Evolutionary conservation across 192 early-diverging fungal genomes (phyloP), one percentile per base, ranked within the genome.

Genomic region (Tieghemiomyces parasiticus): DNA sequence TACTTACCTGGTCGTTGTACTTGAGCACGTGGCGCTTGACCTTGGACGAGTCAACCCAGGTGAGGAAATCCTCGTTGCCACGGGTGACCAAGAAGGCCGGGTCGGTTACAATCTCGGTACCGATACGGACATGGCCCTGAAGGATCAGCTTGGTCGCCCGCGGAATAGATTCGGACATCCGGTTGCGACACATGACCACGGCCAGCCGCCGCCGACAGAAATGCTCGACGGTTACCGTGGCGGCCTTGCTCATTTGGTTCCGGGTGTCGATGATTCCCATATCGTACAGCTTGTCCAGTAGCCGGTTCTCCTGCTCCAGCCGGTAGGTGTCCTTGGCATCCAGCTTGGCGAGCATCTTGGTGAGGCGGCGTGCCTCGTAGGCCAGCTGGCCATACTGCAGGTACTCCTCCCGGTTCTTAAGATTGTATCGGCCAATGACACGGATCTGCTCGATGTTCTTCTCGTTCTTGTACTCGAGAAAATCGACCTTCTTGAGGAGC

Each of bases 41-140:
- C 79, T 89, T 90, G 59, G 89, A 91, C n/a, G 92, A 88, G 61
- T 97, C 90, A 13, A 93, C 90, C 93, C 93, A 97, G 1, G 93
- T 93, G 8, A 97, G 84, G 78, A 86, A 97, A 73, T 97, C 93
- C 67, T 97, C 93, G 81, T 93, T 87, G 61, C 84, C 90, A 22
- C 91, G 70, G 10, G 78, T 88, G 3, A 92, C 88, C 35, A 93
- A 61, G 45, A 78, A 97, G 6, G 92, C 92, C 8, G 92, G 88
- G 61, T 97, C 93, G 6, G 82, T 86, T 30, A 97, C 78, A 9
- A 85, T 86, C 61, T 95, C 81, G 12, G 93, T 90, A 13, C 92
- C 93, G 4, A 97, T 89, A 8, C 93, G 80, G 46, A 97, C 77
- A 75, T 97, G 93, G 29, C 93, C 93, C 65, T 97, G 92, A 73